phyloP scores from a whole-genome alignment of 805 yeast genomes.

The Yarrowia keelungensis region DNA sequence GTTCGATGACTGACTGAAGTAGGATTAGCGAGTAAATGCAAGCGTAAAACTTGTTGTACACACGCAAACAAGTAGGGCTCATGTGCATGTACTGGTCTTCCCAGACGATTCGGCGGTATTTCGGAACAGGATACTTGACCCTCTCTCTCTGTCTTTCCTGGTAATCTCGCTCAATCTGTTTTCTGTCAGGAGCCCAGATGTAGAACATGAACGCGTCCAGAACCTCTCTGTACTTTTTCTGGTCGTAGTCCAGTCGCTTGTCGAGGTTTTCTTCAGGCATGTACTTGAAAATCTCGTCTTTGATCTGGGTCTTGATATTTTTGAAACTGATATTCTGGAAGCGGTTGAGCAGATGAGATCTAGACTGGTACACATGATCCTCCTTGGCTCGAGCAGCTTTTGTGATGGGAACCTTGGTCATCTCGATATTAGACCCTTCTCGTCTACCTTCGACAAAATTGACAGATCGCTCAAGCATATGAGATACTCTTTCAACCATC shows the following conservation, averaged over 20 bases:
- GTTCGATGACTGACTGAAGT: slow-evolving; percentile 1
- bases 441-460: slow-evolving; percentile 14
- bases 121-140: too few species aligned
- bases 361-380: neutral
- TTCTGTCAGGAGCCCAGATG: neutral
- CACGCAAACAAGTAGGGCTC: slow-evolving; percentile 2
- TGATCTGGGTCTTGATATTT: neutral
- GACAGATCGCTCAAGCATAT: neutral
- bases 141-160: too few species aligned
- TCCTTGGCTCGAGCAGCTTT: neutral
- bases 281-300: neutral
- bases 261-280: neutral
- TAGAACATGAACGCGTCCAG: neutral
- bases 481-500: neutral
- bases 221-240: neutral
- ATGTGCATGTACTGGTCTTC: neutral
- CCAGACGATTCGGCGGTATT: neutral
- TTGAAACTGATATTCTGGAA: too few species aligned
- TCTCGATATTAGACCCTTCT: neutral
- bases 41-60: slow-evolving; percentile 21
- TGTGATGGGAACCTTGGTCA: slow-evolving; percentile 6
- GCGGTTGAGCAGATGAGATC: too few species aligned
- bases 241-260: slow-evolving; percentile 1
- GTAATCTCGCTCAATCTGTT: too few species aligned
- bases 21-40: slow-evolving; percentile 4